A percentile compares a stretch with the other conserved stretches of the same genome.
These are phyloP conservation scores for Knoxdaviesia capensis DNA, from an alignment of 2,329 filamentous ascomycete genomes.

Conservation along the genomic window DNA sequence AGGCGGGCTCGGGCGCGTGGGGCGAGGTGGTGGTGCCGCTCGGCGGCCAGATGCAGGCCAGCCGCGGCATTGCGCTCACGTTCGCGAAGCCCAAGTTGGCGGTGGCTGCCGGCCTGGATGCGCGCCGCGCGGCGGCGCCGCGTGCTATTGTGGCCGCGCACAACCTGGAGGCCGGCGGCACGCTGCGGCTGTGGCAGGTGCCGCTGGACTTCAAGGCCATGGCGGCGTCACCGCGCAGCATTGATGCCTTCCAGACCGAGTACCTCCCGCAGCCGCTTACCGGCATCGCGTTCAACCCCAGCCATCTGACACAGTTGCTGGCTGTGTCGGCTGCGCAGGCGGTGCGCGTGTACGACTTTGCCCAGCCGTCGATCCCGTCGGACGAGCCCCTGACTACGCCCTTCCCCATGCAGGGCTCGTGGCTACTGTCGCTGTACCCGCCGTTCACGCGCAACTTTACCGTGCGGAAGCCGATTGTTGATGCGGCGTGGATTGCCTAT, in stretches of 20 bases:
- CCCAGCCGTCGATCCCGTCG: constrained; percentile 26
- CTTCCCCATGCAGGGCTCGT: constrained; percentile 38
- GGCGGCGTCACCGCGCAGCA: constrained; percentile 8
- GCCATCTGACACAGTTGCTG: constrained; percentile 35
- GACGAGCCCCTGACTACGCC: constrained; percentile 29
- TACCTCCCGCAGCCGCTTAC: constrained; percentile 33
- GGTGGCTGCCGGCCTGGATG: constrained; percentile 3
- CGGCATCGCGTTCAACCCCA: constrained; percentile 39
- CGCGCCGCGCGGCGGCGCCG: constrained; percentile 16
- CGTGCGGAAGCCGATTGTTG: constrained; percentile 37
- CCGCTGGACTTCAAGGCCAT: constrained; percentile 19
- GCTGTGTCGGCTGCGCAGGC: constrained; percentile 33
- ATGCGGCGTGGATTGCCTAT: constrained; percentile 39
- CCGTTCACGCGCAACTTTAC: constrained; percentile 28
- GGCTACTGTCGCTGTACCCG: constrained; percentile 41
- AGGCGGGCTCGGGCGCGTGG: constrained; percentile 41
- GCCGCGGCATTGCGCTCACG: constrained; percentile 34
- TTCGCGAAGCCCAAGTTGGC: constrained; percentile 18
- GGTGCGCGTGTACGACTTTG: constrained; percentile 42
- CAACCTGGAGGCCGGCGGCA: constrained; percentile 36
- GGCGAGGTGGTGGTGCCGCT: constrained; percentile 36
- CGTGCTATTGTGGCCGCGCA: constrained; percentile 39
- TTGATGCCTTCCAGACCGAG: constrained; percentile 38
- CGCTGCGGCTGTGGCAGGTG: constrained; percentile 37
- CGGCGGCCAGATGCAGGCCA: constrained; percentile 28